Evolutionary conservation across 768 basidiomycete species (phyloP).

Genomic region (Trametes cingulata): DNA sequence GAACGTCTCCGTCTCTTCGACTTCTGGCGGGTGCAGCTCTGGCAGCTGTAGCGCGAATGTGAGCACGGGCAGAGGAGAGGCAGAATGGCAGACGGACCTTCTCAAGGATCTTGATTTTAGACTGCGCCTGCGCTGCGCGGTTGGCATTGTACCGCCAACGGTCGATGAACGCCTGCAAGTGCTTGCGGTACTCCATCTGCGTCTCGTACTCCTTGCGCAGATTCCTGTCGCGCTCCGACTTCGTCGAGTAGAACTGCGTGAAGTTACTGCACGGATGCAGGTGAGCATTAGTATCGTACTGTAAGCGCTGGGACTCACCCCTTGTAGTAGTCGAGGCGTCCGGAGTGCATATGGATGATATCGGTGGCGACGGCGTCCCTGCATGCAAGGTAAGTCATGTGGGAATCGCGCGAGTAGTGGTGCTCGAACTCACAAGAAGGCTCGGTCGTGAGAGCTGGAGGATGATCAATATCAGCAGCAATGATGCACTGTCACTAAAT

Average conservation of each 20-base stretch:
- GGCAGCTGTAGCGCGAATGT: conserved; percentile 58
- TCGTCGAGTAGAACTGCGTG: conserved; percentile 98
- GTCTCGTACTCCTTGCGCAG: conserved; percentile 93
- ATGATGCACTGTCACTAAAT: neutral
- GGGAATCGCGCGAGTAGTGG: neutral
- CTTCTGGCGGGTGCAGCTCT: conserved; percentile 89
- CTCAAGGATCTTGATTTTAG: conserved; percentile 69
- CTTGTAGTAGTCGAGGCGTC: conserved; percentile 95
- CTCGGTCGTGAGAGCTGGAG: conserved; percentile 89
- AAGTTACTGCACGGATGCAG: conserved; percentile 66
- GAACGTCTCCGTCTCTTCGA: conserved; percentile 91
- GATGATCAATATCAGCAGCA: neutral
- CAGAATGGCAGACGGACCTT: conserved; percentile 47
- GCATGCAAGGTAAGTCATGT: neutral
- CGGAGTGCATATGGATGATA: conserved; percentile 95
- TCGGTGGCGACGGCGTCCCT: conserved; percentile 97
- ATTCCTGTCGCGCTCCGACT: conserved; percentile 91
- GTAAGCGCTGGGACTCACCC: conserved; percentile 50
- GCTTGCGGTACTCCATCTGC: conserved; percentile 93
- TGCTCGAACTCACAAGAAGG: conserved; percentile 68
- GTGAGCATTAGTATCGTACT: neutral
- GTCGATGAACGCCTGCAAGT: conserved; percentile 97
- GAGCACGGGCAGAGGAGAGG: neutral
- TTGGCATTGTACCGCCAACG: conserved; percentile 98
- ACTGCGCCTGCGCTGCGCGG: conserved; percentile 55